These are phyloP conservation scores for Cardamine resedifolia DNA, from an alignment of 345 rosid genomes.

Conservation along the genomic window DNA sequence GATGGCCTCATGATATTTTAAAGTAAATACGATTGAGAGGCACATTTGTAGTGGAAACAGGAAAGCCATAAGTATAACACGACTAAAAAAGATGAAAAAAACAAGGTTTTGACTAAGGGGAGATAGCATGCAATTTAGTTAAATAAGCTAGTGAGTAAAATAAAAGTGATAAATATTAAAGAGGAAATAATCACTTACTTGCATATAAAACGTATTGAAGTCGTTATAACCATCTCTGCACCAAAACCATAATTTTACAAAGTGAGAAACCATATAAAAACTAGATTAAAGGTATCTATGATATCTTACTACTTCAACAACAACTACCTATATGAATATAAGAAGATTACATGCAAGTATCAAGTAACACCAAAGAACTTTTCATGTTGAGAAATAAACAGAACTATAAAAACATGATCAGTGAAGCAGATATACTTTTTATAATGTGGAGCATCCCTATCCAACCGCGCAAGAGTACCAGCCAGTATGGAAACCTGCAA, in stretches of 20 bases:
- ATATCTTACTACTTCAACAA: slow-evolving; percentile 3
- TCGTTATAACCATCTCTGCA: slow-evolving; percentile 99
- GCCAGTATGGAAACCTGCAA: slow-evolving; percentile 94
- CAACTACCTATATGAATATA: neutral
- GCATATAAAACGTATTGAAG: slow-evolving; percentile 98
- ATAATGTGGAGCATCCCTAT: slow-evolving; percentile 92
- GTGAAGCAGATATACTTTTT: slow-evolving; percentile 55
- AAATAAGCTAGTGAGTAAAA: neutral
- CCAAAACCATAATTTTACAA: slow-evolving; percentile 34
- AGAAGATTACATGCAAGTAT: neutral
- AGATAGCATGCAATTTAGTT: neutral
- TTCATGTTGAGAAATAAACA: slow-evolving; percentile 12
- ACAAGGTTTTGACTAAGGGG: neutral
- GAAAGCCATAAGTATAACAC: slow-evolving; percentile 9
- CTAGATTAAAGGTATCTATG: neutral
- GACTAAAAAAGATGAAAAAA: neutral
- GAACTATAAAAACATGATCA: slow-evolving; percentile 16
- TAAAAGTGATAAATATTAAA: neutral
- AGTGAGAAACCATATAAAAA: neutral
- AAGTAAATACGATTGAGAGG: neutral
- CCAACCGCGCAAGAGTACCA: slow-evolving; percentile 94
- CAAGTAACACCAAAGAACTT: slow-evolving; percentile 5
- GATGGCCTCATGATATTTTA: neutral
- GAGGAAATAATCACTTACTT: slow-evolving; percentile 54
- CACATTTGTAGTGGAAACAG: slow-evolving; percentile 1